A percentile compares a stretch with the other conserved stretches of the same genome.
Evolutionary conservation across 257 asterid species (phyloP).

Genomic region (Fraxinus quadrangulata): DNA sequence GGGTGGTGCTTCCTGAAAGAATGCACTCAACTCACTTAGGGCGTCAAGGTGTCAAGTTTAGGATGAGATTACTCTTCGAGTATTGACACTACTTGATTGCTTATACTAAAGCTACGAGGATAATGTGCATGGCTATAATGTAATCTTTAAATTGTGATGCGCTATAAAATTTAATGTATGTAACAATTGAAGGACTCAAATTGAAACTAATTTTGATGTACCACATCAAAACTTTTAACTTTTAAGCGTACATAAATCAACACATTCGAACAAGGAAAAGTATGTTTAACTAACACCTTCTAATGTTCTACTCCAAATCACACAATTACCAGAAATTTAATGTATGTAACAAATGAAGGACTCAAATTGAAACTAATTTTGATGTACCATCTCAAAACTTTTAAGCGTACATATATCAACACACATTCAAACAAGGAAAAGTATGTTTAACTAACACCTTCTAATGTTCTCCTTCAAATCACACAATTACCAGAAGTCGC

Average conservation of each 20-base stretch:
- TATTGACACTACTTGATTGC: too few species aligned
- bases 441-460: not conserved
- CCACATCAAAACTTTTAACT: not conserved
- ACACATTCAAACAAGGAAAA: not conserved
- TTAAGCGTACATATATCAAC: not conserved
- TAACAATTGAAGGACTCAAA: too few species aligned
- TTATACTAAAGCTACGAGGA: not conserved
- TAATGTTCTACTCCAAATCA: not conserved
- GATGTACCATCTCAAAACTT: too few species aligned
- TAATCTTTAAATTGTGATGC: too few species aligned
- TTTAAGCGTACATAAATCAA: not conserved
- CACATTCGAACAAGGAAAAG: not conserved
- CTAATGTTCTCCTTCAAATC: not conserved
- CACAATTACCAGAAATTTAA: slow-evolving; percentile 47
- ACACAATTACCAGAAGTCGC: slow-evolving; percentile 57
- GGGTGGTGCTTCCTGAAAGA: too few species aligned
- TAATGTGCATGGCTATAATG: too few species aligned
- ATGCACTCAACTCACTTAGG: not conserved
- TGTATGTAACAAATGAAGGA: too few species aligned
- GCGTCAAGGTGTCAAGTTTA: too few species aligned
- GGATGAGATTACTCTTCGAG: too few species aligned
- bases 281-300: not conserved
- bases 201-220: too few species aligned
- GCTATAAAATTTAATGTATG: too few species aligned
- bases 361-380: too few species aligned